Evolutionary conservation across 768 basidiomycete genomes (phyloP).

Genomic region (Sarcodon sp.): DNA sequence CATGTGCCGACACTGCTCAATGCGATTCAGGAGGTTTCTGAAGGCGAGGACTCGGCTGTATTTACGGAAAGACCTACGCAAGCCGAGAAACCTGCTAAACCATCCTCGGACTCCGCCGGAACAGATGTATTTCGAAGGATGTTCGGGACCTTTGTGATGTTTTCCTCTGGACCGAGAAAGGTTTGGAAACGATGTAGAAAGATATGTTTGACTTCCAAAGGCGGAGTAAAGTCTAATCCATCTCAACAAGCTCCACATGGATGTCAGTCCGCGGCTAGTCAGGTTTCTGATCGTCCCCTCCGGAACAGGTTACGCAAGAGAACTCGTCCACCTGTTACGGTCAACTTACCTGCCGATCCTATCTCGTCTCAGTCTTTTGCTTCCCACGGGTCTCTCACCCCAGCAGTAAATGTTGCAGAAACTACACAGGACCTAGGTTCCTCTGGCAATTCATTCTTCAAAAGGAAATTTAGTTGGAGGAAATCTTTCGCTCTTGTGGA

Average conservation of each 20-base stretch:
- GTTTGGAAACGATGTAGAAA: background rate
- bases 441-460: too few species aligned
- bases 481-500: too few species aligned
- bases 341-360: background rate
- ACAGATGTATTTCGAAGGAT: background rate
- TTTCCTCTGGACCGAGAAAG: background rate
- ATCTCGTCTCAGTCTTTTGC: background rate
- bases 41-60: background rate
- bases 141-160: background rate
- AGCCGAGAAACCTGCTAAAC: background rate
- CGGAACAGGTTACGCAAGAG: constrained; percentile 29
- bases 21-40: background rate
- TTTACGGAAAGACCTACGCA: background rate
- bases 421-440: too few species aligned
- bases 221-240: background rate
- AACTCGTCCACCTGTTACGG: constrained; percentile 13
- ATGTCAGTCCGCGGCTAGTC: background rate
- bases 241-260: background rate
- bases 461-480: too few species aligned
- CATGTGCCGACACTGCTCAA: background rate
- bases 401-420: too few species aligned
- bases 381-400: too few species aligned
- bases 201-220: background rate
- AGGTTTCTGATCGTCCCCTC: constrained; percentile 10
- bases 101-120: background rate